Conservation (phyloP, 495 filamentous ascomycete species). For the Platismatia glauca region DNA sequence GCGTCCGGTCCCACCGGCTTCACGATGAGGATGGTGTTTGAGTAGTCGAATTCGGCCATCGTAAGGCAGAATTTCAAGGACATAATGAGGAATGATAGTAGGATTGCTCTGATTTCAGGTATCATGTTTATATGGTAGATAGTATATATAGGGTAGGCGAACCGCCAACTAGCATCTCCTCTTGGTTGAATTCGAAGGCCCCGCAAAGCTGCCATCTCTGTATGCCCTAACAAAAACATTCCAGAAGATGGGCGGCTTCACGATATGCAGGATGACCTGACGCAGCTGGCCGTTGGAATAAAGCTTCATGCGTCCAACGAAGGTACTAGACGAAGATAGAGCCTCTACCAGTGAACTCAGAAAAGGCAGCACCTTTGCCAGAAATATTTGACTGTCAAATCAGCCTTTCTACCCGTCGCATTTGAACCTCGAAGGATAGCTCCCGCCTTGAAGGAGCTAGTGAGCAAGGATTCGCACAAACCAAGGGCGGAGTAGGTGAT, state of each 20-base stretch:
- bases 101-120: not conserved
- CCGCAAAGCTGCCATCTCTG: not conserved
- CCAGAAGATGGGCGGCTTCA: not conserved
- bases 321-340: not conserved
- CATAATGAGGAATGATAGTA: not conserved
- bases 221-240: not conserved
- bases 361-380: too few relatives aligned
- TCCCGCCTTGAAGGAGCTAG: not conserved
- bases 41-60: not conserved
- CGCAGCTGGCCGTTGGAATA: not conserved
- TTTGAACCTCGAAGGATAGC: not conserved
- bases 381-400: too few relatives aligned
- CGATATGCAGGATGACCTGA: too few relatives aligned
- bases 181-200: not conserved
- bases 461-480: not conserved
- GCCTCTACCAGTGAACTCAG: not conserved
- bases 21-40: not conserved
- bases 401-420: not conserved
- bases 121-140: not conserved
- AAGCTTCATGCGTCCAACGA: not conserved
- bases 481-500: not conserved
- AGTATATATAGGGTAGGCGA: not conserved
- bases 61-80: not conserved
- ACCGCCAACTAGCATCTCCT: not conserved
- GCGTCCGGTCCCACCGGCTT: not conserved